These are phyloP conservation scores for Thraustochytrium striatum DNA, from an alignment of 352 stramenopile species.

Conservation along the genomic window DNA sequence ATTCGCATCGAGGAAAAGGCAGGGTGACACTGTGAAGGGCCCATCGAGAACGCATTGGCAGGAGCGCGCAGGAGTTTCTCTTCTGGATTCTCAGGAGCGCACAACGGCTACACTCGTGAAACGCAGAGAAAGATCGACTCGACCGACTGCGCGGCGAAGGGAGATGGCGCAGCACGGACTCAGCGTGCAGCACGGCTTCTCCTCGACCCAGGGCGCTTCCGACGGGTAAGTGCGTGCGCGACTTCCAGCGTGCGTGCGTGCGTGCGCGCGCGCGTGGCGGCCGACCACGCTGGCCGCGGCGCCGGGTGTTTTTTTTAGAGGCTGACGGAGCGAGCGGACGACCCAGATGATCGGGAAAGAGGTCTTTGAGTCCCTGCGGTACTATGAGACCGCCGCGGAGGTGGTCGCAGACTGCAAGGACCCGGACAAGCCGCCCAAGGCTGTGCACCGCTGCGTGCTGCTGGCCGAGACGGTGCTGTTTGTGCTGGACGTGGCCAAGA, in stretches of 20 bases:
- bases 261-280: background rate
- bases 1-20: too few species aligned
- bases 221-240: background rate
- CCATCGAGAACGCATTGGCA: too few species aligned
- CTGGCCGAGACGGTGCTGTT: constrained; percentile 34
- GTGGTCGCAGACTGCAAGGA: background rate
- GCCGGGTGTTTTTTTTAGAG: too few species aligned
- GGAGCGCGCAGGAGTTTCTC: too few species aligned
- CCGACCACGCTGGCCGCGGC: too few species aligned
- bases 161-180: background rate
- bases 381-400: constrained; percentile 38
- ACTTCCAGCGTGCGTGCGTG: background rate
- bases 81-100: too few species aligned
- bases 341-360: constrained; percentile 5
- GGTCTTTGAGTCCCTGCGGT: constrained; percentile 35
- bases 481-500: background rate
- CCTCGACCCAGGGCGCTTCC: constrained; percentile 17
- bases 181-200: constrained; percentile 20
- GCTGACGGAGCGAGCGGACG: background rate
- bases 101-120: too few species aligned
- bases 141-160: background rate
- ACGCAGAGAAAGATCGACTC: background rate
- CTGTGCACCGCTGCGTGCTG: constrained; percentile 23
- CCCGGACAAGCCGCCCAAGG: background rate
- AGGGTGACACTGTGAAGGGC: too few species aligned